phyloP scores from a whole-genome alignment of 306 rosid genomes.

The Vigna unguiculata region DNA sequence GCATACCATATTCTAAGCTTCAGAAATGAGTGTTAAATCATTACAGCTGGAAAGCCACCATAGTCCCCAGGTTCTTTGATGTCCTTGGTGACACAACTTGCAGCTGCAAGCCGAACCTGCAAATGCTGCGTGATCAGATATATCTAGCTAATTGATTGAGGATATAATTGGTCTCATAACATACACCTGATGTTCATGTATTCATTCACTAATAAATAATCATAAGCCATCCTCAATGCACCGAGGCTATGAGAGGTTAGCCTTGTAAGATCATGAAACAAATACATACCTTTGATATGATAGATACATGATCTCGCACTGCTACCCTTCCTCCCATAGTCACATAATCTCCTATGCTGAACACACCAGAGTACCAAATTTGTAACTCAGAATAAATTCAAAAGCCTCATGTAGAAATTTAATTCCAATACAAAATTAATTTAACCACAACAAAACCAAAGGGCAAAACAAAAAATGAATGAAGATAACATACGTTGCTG shows the following conservation, averaged over 20 bases:
- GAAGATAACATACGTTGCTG: slow-evolving; percentile 69
- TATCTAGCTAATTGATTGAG: neutral
- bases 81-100: slow-evolving; percentile 82
- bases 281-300: slow-evolving; percentile 71
- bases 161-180: too few relatives aligned
- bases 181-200: too few relatives aligned
- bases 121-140: slow-evolving; percentile 47
- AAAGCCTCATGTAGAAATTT: slow-evolving; percentile 39
- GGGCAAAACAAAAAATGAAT: slow-evolving; percentile 1
- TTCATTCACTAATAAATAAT: slow-evolving; percentile 28
- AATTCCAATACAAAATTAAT: slow-evolving; percentile 13
- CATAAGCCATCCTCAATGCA: slow-evolving; percentile 30
- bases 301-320: slow-evolving; percentile 85
- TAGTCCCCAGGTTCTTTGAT: slow-evolving; percentile 87
- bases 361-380: slow-evolving; percentile 33
- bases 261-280: slow-evolving; percentile 20
- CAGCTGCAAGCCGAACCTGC: slow-evolving; percentile 90
- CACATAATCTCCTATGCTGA: slow-evolving; percentile 87
- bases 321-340: slow-evolving; percentile 95
- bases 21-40: slow-evolving; percentile 29
- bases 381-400: slow-evolving; percentile 30
- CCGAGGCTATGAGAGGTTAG: slow-evolving; percentile 31
- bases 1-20: slow-evolving; percentile 20
- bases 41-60: slow-evolving; percentile 86
- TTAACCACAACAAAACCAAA: slow-evolving; percentile 27